These are phyloP conservation scores for Eutypa lata DNA, from an alignment of 2,329 filamentous ascomycete species.

Conservation along the genomic window DNA sequence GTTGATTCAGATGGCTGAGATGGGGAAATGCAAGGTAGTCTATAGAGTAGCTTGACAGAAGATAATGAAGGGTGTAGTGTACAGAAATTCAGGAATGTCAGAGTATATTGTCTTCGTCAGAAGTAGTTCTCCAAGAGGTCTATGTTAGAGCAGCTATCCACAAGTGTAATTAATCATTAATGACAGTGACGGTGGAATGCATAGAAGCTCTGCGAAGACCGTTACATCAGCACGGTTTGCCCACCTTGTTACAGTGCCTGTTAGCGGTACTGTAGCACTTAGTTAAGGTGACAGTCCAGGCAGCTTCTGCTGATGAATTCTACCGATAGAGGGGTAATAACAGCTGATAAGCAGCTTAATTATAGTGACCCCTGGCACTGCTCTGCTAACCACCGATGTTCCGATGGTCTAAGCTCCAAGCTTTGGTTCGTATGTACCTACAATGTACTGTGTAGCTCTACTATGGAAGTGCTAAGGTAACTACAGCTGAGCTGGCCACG, in stretches of 20 bases:
- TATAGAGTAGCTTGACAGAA: no score
- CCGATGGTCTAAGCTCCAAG: not conserved
- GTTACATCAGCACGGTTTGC: slow-evolving; percentile 1
- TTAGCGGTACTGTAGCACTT: not conserved
- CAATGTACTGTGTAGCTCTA: not conserved
- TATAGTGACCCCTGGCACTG: not conserved
- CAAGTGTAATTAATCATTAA: no score
- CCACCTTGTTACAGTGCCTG: not conserved
- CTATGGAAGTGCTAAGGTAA: no score
- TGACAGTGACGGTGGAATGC: not conserved
- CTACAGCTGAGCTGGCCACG: slow-evolving; percentile 17
- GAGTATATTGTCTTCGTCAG: no score
- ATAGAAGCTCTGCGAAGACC: not conserved
- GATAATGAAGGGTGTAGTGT: no score
- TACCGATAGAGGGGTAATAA: slow-evolving; percentile 10
- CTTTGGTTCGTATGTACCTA: no score
- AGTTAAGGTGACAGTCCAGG: slow-evolving; percentile 3
- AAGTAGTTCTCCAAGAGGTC: no score
- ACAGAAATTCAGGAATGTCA: not conserved
- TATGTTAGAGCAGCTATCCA: no score
- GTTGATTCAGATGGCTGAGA: not conserved
- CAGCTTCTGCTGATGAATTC: slow-evolving; percentile 11
- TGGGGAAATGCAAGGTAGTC: no score
- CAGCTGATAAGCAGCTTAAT: not conserved
- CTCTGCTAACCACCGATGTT: not conserved